Evolutionary conservation across 2,329 filamentous ascomycete genomes (phyloP).

Genomic region (Alternaria sp.): DNA sequence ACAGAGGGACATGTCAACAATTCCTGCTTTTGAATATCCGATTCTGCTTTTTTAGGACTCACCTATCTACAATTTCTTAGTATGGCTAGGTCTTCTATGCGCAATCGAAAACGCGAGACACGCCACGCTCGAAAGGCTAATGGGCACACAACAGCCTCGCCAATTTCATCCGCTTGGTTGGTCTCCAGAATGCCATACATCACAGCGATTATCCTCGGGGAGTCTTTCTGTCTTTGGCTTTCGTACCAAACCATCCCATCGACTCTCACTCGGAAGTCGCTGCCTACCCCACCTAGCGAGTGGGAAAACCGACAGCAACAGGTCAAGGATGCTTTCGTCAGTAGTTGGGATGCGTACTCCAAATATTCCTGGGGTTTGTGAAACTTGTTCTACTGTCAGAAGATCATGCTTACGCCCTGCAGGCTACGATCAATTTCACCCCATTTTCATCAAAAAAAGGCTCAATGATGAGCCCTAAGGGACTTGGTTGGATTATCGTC

Average conservation of each 20-base stretch:
- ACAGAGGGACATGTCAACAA: not conserved
- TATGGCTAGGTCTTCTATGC: not conserved
- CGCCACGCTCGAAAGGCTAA: not conserved
- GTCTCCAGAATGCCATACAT: not conserved
- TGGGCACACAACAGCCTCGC: not conserved
- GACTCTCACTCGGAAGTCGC: not conserved
- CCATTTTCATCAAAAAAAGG: not conserved
- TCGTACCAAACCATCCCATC: not conserved
- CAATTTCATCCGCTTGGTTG: not conserved
- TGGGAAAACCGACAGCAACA: not conserved
- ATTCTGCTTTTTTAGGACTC: not conserved
- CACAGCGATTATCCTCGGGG: not conserved
- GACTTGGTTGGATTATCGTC: not conserved
- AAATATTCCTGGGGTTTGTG: not conserved
- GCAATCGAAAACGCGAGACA: not conserved
- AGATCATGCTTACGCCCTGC: not conserved
- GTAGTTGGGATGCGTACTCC: not conserved
- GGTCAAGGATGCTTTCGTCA: not conserved
- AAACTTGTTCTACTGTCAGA: not conserved
- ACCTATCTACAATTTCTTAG: not conserved
- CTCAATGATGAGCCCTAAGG: not conserved
- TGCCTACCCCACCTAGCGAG: not conserved
- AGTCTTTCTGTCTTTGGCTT: not conserved
- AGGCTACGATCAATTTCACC: not conserved
- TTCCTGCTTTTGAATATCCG: not conserved